Base-by-base conservation (phyloP, 768 basidiomycete species). In the Chalciporus sphaerocephalus region DNA sequence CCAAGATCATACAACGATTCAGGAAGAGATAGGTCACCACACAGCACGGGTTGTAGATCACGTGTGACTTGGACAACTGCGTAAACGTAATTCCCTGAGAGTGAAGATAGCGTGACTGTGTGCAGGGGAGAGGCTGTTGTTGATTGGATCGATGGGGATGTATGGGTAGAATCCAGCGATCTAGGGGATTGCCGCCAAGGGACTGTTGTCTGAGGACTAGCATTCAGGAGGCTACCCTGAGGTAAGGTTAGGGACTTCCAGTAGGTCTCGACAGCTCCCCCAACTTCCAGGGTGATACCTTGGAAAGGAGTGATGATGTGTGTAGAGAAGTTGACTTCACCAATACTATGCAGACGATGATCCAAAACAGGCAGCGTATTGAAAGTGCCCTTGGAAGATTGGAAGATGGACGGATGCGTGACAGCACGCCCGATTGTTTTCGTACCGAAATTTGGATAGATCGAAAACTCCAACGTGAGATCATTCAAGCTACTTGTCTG, bases 361-460 rank as follows among this genome's bases (percentile, higher is more conserved):
- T 99, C 96, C 49, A 99, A 69, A 46, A 99, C 83, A 2, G 96
- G 92, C 16, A 91, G 67, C 56, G 80, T 80, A 3, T 70, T 69
- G 44, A 78, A 71, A 52, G 71, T 75, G 45, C 76, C 77, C 50
- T 72, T 72, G 37, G 83, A 71, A 37, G 77, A 71, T 22, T 66
- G 58, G 57, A 96, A 87, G 39, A 87, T 70, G 0, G 80, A 80
- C 3, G 93, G 85, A 20, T 92, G 74, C 11, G 90, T 88, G 36
- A 94, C 81, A 13, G 92, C 94, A 52, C 92, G 82, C 11, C 95
- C 96, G 50, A 99, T 90, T 15, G 93, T 92, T 68, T 92, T 95
- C 13, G 91, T 93, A 13, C 96, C 96, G 68, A 98, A 98, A 55
- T 90, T 95, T 11, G 96, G 96, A 69, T 94, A 97, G 23, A 98